Conservation (phyloP, 148 eudicot genomes). For the Dysphania ambrosioides region DNA sequence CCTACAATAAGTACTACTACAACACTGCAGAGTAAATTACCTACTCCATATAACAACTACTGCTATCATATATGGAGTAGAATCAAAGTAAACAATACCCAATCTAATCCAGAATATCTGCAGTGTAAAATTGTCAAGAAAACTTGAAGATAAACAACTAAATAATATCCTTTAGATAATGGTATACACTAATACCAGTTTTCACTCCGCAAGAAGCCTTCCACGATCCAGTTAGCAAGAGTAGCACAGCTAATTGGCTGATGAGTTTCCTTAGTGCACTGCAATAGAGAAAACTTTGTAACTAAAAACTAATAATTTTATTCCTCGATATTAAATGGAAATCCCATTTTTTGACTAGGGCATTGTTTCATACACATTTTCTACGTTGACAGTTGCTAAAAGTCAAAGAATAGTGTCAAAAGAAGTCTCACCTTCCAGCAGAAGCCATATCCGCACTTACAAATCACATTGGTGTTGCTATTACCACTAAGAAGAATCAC, state of each 20-base stretch:
- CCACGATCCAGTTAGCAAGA: slow-evolving; percentile 5
- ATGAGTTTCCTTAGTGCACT: slow-evolving; percentile 27
- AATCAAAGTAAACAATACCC: too few relatives aligned
- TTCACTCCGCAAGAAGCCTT: not conserved
- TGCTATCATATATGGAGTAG: too few relatives aligned
- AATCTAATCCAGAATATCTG: not conserved
- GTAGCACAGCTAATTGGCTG: slow-evolving; percentile 11
- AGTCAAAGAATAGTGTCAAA: not conserved
- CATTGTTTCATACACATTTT: not conserved
- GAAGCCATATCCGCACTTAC: slow-evolving; percentile 16
- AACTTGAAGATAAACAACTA: not conserved
- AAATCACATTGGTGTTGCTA: slow-evolving; percentile 9
- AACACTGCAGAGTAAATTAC: too few relatives aligned
- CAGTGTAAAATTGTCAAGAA: not conserved
- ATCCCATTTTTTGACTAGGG: not conserved
- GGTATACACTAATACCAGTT: slow-evolving; percentile 6
- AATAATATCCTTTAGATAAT: not conserved
- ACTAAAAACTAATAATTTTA: not conserved
- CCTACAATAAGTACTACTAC: too few relatives aligned
- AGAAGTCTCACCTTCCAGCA: slow-evolving; percentile 27
- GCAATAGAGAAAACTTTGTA: slow-evolving; percentile 1
- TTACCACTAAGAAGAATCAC: not conserved
- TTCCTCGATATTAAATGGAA: not conserved
- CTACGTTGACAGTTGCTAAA: not conserved
- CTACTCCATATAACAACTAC: too few relatives aligned